Conservation (phyloP, 2,329 filamentous ascomycete genomes). For the Sclerotinia glacialis region DNA sequence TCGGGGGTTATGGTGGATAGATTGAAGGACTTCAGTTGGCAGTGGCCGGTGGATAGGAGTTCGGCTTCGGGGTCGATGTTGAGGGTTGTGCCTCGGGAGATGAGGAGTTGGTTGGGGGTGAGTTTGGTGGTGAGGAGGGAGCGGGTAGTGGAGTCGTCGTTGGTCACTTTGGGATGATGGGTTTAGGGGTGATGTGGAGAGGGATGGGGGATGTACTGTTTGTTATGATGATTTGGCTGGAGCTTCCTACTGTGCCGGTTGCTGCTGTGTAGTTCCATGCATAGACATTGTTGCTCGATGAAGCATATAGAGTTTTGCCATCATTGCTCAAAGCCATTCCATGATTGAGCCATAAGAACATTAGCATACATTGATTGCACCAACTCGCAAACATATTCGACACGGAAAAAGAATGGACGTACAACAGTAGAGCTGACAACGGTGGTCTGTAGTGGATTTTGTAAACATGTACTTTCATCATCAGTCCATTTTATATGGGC, state of each 20-base stretch:
- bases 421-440: constrained; percentile 29
- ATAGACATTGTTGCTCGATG: constrained; percentile 56
- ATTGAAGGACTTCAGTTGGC: constrained; percentile 65
- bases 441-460: constrained; percentile 29
- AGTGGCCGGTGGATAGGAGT: constrained; percentile 54
- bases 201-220: constrained; percentile 43
- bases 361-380: constrained; percentile 12
- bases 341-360: constrained; percentile 50
- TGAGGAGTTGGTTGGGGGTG: constrained; percentile 55
- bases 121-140: constrained; percentile 61
- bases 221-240: constrained; percentile 53
- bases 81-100: constrained; percentile 61
- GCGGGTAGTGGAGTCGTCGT: constrained; percentile 61
- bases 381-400: background rate
- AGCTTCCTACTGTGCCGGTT: constrained; percentile 45
- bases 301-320: constrained; percentile 55
- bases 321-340: constrained; percentile 53
- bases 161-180: constrained; percentile 45
- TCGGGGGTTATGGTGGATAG: constrained; percentile 38
- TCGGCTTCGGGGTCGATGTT: constrained; percentile 60
- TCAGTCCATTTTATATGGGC: constrained; percentile 33
- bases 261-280: constrained; percentile 63
- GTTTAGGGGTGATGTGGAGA: background rate
- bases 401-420: background rate
- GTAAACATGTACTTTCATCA: constrained; percentile 30